Conservation (phyloP, 2,329 filamentous ascomycete genomes). For the Fusarium newnesense region DNA sequence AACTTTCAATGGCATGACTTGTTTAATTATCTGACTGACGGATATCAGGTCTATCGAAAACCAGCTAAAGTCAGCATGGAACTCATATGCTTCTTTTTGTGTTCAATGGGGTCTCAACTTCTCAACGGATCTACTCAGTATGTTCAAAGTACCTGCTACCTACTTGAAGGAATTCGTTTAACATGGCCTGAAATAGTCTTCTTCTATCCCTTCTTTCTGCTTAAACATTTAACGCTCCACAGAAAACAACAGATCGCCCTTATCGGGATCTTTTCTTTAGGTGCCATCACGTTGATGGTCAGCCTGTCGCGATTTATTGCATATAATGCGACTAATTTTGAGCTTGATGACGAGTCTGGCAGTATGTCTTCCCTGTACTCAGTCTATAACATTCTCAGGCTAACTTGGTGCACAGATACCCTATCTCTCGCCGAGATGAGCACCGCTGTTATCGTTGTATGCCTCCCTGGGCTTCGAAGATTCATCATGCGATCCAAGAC, state of each 20-base stretch:
- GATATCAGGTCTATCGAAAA: slow-evolving; percentile 7
- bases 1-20: neutral
- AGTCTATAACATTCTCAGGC: rapidly evolving
- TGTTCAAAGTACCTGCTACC: neutral
- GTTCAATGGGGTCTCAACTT: slow-evolving; percentile 18
- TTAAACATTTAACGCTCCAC: slow-evolving; percentile 2
- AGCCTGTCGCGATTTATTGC: slow-evolving; percentile 16
- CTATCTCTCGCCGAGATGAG: slow-evolving; percentile 10
- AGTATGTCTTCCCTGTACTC: neutral
- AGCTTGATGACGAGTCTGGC: slow-evolving; percentile 11
- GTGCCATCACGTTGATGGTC: slow-evolving; percentile 6
- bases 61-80: slow-evolving; percentile 11
- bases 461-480: slow-evolving; percentile 6
- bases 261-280: slow-evolving; percentile 9
- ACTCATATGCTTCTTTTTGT: slow-evolving; percentile 9
- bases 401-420: neutral
- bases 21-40: neutral
- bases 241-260: slow-evolving; percentile 8
- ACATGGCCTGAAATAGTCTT: neutral
- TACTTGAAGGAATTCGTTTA: neutral
- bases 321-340: slow-evolving; percentile 12
- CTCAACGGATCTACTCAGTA: slow-evolving; percentile 8
- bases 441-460: slow-evolving; percentile 8
- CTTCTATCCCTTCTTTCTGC: slow-evolving; percentile 12
- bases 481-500: slow-evolving; percentile 1